Conservation (phyloP, 176 grass and related monocot genomes). For the Musa beccarii region DNA sequence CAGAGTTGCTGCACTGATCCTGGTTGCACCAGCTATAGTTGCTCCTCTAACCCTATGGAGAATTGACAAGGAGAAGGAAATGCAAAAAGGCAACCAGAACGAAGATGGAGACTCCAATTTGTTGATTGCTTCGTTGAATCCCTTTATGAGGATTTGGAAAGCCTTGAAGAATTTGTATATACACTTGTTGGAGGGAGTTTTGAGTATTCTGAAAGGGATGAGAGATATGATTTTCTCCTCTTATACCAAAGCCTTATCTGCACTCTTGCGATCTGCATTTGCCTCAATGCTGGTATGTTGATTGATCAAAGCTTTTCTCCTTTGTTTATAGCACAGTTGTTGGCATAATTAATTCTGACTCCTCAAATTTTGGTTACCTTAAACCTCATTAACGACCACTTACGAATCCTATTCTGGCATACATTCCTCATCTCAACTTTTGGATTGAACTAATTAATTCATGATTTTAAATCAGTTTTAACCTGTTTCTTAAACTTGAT, state of each 20-base stretch:
- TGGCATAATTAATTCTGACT: too few relatives aligned
- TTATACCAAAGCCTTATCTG: slow-evolving; percentile 40
- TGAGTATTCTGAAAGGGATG: slow-evolving; percentile 30
- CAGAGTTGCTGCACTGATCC: slow-evolving; percentile 59
- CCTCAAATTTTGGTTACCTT: too few relatives aligned
- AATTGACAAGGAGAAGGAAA: slow-evolving; percentile 7
- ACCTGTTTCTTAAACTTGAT: too few relatives aligned
- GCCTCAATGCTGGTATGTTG: slow-evolving; percentile 44
- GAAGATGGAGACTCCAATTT: slow-evolving; percentile 22
- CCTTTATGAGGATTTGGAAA: slow-evolving; percentile 41
- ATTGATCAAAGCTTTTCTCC: neutral
- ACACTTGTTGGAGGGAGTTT: slow-evolving; percentile 25
- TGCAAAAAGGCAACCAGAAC: slow-evolving; percentile 9
- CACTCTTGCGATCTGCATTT: slow-evolving; percentile 55
- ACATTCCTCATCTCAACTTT: too few relatives aligned
- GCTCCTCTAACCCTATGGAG: slow-evolving; percentile 31
- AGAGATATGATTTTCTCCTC: slow-evolving; percentile 29
- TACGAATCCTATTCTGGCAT: too few relatives aligned
- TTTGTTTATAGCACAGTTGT: too few relatives aligned
- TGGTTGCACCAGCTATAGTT: slow-evolving; percentile 71
- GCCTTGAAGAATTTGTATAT: slow-evolving; percentile 36
- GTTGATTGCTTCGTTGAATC: slow-evolving; percentile 12
- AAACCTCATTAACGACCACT: too few relatives aligned
- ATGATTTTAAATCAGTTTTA: too few relatives aligned
- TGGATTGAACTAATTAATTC: too few relatives aligned